phyloP scores from a whole-genome alignment of 2,329 filamentous ascomycete species.

The Neonectria sp. region DNA sequence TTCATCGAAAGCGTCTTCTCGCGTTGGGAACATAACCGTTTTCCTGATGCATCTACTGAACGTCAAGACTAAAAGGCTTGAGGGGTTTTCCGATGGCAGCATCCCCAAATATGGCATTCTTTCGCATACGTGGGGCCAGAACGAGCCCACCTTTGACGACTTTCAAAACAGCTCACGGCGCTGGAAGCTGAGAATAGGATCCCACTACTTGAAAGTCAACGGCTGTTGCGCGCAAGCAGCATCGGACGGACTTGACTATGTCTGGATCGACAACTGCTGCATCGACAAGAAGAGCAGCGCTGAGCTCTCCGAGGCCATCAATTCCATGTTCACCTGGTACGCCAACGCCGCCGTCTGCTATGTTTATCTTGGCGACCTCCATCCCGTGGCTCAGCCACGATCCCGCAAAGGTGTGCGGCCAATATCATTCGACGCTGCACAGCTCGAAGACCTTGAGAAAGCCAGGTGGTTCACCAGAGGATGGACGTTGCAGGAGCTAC shows the following conservation, averaged over 20 bases:
- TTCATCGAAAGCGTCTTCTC: not conserved
- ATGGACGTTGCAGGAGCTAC: not conserved
- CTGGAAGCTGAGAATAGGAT: not conserved
- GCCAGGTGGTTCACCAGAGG: not conserved
- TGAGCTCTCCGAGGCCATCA: slow-evolving; percentile 9
- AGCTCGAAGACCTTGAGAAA: not conserved
- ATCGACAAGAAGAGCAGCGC: slow-evolving; percentile 13
- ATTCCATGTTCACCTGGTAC: slow-evolving; percentile 15
- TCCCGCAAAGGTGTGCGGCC: not conserved
- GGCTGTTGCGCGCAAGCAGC: not conserved
- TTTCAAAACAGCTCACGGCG: not conserved
- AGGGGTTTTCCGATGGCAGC: not conserved
- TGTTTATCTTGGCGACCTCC: not conserved
- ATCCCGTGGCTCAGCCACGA: not conserved
- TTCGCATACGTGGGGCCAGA: not conserved
- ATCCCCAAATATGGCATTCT: slow-evolving; percentile 5
- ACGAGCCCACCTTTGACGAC: slow-evolving; percentile 4
- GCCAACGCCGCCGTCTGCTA: not conserved
- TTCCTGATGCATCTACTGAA: not conserved
- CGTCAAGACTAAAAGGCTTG: not conserved
- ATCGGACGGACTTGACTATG: not conserved
- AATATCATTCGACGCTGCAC: not conserved
- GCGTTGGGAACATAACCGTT: not conserved
- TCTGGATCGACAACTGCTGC: slow-evolving; percentile 7
- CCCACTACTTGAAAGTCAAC: not conserved